Conservation (phyloP, 2,329 filamentous ascomycete species). For the Trichoderma arundinaceum region DNA sequence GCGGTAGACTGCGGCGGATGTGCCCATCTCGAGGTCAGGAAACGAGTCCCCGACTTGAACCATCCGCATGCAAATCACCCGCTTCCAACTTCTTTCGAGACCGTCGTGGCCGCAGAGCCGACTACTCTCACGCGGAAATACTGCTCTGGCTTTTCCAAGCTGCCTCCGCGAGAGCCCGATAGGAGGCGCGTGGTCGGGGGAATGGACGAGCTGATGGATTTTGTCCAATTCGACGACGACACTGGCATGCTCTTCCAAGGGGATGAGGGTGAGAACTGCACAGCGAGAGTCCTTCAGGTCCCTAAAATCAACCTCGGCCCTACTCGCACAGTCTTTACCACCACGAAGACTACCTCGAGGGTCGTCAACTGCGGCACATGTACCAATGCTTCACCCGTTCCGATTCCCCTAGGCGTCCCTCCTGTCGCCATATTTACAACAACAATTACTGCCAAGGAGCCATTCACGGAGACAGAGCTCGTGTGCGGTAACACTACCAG, state of each 20-base stretch:
- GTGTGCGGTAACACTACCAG: conserved; percentile 29
- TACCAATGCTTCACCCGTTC: conserved; percentile 22
- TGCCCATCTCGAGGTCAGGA: neutral
- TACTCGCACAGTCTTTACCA: conserved; percentile 38
- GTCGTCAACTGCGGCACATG: conserved; percentile 40
- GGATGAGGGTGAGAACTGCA: conserved; percentile 27
- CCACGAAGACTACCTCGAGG: conserved; percentile 37
- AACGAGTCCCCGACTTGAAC: neutral
- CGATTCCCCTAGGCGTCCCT: conserved; percentile 31
- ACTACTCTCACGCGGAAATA: neutral
- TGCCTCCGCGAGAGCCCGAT: neutral
- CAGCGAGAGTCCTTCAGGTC: conserved; percentile 24
- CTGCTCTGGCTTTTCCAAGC: conserved; percentile 1
- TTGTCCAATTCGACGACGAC: neutral
- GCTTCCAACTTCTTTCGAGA: neutral
- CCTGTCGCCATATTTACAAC: conserved; percentile 37
- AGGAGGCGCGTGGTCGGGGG: neutral
- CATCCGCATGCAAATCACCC: neutral
- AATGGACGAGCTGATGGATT: neutral
- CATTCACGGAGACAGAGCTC: conserved; percentile 32
- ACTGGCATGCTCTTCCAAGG: neutral
- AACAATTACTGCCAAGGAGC: conserved; percentile 34
- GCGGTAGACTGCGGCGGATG: conserved; percentile 14
- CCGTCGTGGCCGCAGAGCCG: neutral
- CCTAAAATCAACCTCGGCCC: conserved; percentile 35